Percentiles rank a stretch among this genome's conserved stretches.
These are phyloP conservation scores for Thalia dealbata DNA, from an alignment of 176 grass and related monocot species.

Conservation along the genomic window DNA sequence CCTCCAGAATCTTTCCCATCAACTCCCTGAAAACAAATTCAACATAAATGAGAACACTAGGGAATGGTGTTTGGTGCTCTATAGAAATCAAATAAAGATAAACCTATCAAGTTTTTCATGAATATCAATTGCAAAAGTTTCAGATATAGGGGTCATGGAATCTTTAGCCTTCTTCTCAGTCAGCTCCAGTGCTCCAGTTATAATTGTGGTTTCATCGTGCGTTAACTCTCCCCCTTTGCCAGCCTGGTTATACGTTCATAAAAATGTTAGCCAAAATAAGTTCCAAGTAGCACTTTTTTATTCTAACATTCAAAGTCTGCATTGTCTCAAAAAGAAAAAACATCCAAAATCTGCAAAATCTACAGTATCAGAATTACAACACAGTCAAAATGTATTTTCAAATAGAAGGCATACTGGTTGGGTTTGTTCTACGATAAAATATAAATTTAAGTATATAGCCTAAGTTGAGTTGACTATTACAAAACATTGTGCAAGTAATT, in stretches of 20 bases:
- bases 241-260: slow-evolving; percentile 34
- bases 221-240: slow-evolving; percentile 97
- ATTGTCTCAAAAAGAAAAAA: neutral
- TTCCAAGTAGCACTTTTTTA: slow-evolving; percentile 9
- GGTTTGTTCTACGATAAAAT: too few species aligned
- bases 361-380: too few species aligned
- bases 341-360: neutral
- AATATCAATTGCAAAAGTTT: slow-evolving; percentile 90
- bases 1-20: slow-evolving; percentile 67
- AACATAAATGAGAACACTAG: neutral
- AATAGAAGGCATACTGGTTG: too few species aligned
- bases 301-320: neutral
- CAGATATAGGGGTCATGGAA: slow-evolving; percentile 62
- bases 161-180: slow-evolving; percentile 74
- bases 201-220: slow-evolving; percentile 95
- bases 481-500: too few species aligned
- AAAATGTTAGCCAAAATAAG: too few species aligned
- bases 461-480: too few species aligned
- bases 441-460: too few species aligned
- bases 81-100: neutral
- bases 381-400: too few species aligned
- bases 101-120: slow-evolving; percentile 73
- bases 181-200: slow-evolving; percentile 93
- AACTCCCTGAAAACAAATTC: slow-evolving; percentile 34
- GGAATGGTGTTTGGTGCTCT: neutral